Percentiles rank a stretch among this genome's conserved stretches.
Evolutionary conservation across 805 yeast genomes (phyloP).

Genomic region (Komagataella kurtzmanii): DNA sequence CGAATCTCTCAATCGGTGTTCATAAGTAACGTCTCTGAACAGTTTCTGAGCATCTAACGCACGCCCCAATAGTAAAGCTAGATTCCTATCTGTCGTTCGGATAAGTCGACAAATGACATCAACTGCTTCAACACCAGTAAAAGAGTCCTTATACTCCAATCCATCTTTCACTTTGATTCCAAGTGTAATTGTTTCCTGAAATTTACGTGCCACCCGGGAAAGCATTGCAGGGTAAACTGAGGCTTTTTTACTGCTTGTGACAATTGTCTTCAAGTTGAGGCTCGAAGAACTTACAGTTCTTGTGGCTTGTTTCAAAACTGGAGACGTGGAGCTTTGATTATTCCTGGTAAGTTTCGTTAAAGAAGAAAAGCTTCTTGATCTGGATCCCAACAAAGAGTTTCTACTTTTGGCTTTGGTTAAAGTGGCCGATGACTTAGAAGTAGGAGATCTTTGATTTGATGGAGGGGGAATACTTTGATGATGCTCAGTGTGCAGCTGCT

Average conservation of each 20-base stretch:
- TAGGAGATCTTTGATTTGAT: neutral
- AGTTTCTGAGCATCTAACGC: conserved; percentile 89
- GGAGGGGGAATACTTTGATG: conserved; percentile 1
- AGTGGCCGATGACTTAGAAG: neutral
- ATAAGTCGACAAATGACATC: conserved; percentile 79
- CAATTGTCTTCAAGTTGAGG: conserved; percentile 28
- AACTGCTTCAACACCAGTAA: conserved; percentile 89
- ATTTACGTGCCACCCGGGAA: conserved; percentile 71
- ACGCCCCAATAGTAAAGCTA: conserved; percentile 81
- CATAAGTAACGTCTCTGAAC: conserved; percentile 92
- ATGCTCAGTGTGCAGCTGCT: neutral
- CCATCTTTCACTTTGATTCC: conserved; percentile 85
- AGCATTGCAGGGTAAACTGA: conserved; percentile 81
- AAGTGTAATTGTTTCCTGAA: conserved; percentile 53
- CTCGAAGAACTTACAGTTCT: conserved; percentile 11
- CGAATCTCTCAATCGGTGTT: conserved; percentile 84
- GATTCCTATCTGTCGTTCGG: conserved; percentile 79
- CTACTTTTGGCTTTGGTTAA: neutral
- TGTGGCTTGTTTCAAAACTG: conserved; percentile 16
- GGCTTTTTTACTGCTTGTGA: conserved; percentile 40
- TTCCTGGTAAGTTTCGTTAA: conserved; percentile 16
- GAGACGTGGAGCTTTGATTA: conserved; percentile 18
- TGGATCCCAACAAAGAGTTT: conserved; percentile 19
- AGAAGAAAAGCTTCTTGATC: conserved; percentile 33
- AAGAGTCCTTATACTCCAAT: conserved; percentile 80